Conservation (phyloP, 208 protist species). For the Wallacemonas sp. region DNA sequence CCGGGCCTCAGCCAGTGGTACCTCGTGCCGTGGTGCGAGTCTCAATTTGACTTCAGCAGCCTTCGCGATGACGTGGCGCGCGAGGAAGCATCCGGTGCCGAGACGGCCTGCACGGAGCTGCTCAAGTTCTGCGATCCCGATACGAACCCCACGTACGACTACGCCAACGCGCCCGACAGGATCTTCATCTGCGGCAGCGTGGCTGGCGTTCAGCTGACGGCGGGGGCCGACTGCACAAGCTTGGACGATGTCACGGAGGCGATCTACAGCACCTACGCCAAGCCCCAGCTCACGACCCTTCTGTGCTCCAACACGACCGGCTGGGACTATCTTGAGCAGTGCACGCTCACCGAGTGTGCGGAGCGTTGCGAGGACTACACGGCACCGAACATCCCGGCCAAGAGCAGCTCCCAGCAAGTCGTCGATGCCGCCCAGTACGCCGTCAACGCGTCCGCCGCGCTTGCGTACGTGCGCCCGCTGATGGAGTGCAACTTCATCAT, state of each 20-base stretch:
- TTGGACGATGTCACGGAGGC: slow-evolving; percentile 39
- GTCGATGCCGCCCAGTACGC: slow-evolving; percentile 29
- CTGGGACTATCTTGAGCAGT: slow-evolving; percentile 44
- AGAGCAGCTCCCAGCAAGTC: slow-evolving; percentile 28
- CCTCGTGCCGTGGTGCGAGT: slow-evolving; percentile 66
- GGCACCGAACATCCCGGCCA: slow-evolving; percentile 18
- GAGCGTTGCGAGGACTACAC: slow-evolving; percentile 42
- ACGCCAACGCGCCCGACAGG: background rate
- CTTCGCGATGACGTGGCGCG: slow-evolving; percentile 30
- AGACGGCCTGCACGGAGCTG: slow-evolving; percentile 46
- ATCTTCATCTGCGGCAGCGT: slow-evolving; percentile 56
- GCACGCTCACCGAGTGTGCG: slow-evolving; percentile 46
- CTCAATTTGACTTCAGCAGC: slow-evolving; percentile 36
- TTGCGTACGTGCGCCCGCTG: slow-evolving; percentile 60
- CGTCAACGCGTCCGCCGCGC: slow-evolving; percentile 56
- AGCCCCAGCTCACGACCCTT: slow-evolving; percentile 44
- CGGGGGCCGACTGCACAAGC: slow-evolving; percentile 24
- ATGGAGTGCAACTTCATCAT: slow-evolving; percentile 82
- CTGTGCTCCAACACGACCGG: slow-evolving; percentile 45
- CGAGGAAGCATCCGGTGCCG: slow-evolving; percentile 17
- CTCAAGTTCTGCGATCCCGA: slow-evolving; percentile 55
- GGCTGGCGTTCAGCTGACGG: slow-evolving; percentile 11
- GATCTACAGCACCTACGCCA: slow-evolving; percentile 36
- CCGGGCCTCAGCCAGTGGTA: slow-evolving; percentile 81
- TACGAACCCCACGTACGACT: slow-evolving; percentile 13